These are phyloP conservation scores for Claviceps sorghi DNA, from an alignment of 2,329 filamentous ascomycete genomes.

Conservation along the genomic window DNA sequence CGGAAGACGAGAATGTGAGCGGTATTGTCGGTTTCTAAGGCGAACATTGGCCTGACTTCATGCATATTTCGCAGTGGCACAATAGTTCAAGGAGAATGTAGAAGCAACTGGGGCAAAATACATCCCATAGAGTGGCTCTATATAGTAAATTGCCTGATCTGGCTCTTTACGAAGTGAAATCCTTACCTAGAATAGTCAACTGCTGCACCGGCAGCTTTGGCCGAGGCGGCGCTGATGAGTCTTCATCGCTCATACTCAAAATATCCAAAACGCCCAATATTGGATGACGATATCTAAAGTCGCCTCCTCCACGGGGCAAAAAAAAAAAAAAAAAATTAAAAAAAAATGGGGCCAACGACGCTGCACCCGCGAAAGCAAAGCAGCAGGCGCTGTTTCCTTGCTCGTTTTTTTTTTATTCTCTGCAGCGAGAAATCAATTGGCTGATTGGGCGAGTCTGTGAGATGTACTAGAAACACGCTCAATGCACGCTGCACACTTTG, in stretches of 20 bases:
- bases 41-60: not conserved
- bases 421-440: not conserved
- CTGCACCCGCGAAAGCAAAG: not conserved
- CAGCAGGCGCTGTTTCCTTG: not conserved
- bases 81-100: not conserved
- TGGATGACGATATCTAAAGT: not conserved
- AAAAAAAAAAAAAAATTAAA: not conserved
- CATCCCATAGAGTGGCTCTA: not conserved
- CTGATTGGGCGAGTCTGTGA: not conserved
- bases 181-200: conserved; percentile 60
- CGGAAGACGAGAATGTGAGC: not conserved
- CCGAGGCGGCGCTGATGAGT: conserved; percentile 9
- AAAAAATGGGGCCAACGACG: not conserved
- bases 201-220: conserved; percentile 63
- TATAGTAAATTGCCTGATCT: not conserved
- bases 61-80: not conserved
- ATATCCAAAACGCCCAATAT: not conserved
- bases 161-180: not conserved
- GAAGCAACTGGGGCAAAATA: not conserved
- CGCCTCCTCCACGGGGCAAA: not conserved
- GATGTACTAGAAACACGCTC: not conserved
- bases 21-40: not conserved
- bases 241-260: conserved; percentile 4
- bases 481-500: not conserved
- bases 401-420: not conserved